Conservation (phyloP, 352 stramenopile genomes). For the Pythium grandisporangium region DNA sequence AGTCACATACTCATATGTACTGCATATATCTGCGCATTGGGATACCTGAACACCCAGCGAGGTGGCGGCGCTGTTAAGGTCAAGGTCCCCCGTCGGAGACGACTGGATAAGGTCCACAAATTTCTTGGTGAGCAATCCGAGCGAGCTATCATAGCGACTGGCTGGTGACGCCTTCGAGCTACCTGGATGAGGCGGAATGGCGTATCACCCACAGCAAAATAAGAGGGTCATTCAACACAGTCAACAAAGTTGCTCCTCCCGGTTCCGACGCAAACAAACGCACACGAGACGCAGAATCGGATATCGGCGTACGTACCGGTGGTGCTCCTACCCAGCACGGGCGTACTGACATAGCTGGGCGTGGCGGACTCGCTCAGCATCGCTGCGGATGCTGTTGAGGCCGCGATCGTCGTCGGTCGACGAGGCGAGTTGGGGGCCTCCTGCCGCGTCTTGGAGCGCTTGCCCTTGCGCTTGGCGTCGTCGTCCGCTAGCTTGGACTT, state of each 20-base stretch:
- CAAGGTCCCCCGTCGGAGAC: constrained; percentile 82
- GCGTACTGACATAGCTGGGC: neutral
- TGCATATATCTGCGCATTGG: no score
- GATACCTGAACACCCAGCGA: constrained; percentile 78
- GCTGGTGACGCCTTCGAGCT: constrained; percentile 57
- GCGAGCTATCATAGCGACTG: constrained; percentile 93
- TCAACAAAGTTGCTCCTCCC: no score
- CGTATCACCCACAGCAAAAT: no score
- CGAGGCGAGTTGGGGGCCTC: constrained; percentile 18
- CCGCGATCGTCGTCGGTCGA: constrained; percentile 7
- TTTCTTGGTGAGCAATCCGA: constrained; percentile 95
- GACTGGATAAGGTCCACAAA: constrained; percentile 94
- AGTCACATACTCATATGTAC: no score
- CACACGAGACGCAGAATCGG: no score
- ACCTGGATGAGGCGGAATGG: no score
- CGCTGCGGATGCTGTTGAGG: constrained; percentile 1
- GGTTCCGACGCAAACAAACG: no score
- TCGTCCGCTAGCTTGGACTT: constrained; percentile 53
- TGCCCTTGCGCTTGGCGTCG: constrained; percentile 61
- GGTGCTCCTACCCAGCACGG: neutral
- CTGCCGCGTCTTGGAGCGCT: constrained; percentile 38
- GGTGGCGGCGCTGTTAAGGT: constrained; percentile 91
- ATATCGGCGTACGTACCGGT: no score
- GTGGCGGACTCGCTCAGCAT: constrained; percentile 5
- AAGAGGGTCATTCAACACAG: no score